A percentile compares a stretch with the other conserved stretches of the same genome.
Conservation (phyloP, 495 filamentous ascomycete species). For the Xylaria venustula region DNA sequence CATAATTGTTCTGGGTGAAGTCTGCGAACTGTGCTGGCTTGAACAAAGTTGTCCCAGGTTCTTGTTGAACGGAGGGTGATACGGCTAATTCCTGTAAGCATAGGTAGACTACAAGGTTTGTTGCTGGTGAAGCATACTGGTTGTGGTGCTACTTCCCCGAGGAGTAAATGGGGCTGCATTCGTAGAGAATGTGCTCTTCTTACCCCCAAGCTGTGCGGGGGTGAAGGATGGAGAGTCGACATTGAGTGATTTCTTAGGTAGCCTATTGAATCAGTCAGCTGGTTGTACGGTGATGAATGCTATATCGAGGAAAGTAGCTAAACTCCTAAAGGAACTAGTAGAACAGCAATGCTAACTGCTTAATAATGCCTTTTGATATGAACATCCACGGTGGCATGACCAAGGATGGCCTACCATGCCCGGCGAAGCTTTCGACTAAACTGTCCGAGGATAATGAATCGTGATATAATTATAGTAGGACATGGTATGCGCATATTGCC, state of each 20-base stretch:
- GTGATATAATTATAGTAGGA: no score
- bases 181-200: slow-evolving; percentile 71
- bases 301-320: not conserved
- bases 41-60: slow-evolving; percentile 41
- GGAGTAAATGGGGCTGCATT: slow-evolving; percentile 93
- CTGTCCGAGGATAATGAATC: no score
- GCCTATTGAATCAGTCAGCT: slow-evolving; percentile 6
- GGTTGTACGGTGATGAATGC: not conserved
- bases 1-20: slow-evolving; percentile 78
- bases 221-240: slow-evolving; percentile 97
- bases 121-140: slow-evolving; percentile 23
- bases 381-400: not conserved
- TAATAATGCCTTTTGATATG: not conserved
- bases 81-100: slow-evolving; percentile 35
- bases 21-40: slow-evolving; percentile 64
- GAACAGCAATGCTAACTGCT: not conserved
- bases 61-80: slow-evolving; percentile 33
- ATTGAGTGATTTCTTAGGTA: slow-evolving; percentile 79
- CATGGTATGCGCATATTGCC: no score
- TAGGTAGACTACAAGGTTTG: not conserved
- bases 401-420: not conserved
- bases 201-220: slow-evolving; percentile 53
- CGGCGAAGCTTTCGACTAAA: not conserved
- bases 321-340: not conserved
- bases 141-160: slow-evolving; percentile 31